Evolutionary conservation across 495 filamentous ascomycete species (phyloP).

Genomic region (Neurospora sp.): DNA sequence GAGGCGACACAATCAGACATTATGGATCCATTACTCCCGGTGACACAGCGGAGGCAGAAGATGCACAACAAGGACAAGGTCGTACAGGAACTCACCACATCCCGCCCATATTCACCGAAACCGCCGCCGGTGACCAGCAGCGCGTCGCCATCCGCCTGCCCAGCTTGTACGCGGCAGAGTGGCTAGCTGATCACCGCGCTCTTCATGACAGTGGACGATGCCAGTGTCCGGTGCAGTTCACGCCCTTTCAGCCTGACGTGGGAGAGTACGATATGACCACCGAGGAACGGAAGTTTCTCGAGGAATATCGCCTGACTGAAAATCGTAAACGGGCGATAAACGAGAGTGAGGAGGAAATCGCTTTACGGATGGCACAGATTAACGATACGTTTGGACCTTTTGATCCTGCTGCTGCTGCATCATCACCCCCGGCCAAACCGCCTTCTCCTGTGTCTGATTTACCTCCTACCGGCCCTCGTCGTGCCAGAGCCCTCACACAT

Average conservation of each 20-base stretch:
- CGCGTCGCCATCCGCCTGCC: conserved; percentile 20
- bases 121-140: conserved; percentile 3
- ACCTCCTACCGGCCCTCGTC: conserved; percentile 5
- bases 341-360: not conserved
- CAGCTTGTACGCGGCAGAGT: conserved; percentile 31
- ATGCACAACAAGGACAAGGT: not conserved
- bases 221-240: conserved; percentile 20
- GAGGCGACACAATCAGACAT: not conserved
- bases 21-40: not conserved
- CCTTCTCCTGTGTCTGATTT: not conserved
- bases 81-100: not conserved
- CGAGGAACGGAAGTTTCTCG: conserved; percentile 3
- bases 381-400: conserved; percentile 7
- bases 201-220: conserved; percentile 25
- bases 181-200: conserved; percentile 26
- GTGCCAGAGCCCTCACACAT: not conserved
- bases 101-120: conserved; percentile 19
- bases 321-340: not conserved
- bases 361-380: conserved; percentile 7
- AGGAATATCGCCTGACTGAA: conserved; percentile 7
- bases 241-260: conserved; percentile 10
- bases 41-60: not conserved
- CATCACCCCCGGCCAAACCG: not conserved
- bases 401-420: not conserved
- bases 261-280: conserved; percentile 6